phyloP scores from a whole-genome alignment of 2,329 filamentous ascomycete species.

The Verticillium tricorpus region DNA sequence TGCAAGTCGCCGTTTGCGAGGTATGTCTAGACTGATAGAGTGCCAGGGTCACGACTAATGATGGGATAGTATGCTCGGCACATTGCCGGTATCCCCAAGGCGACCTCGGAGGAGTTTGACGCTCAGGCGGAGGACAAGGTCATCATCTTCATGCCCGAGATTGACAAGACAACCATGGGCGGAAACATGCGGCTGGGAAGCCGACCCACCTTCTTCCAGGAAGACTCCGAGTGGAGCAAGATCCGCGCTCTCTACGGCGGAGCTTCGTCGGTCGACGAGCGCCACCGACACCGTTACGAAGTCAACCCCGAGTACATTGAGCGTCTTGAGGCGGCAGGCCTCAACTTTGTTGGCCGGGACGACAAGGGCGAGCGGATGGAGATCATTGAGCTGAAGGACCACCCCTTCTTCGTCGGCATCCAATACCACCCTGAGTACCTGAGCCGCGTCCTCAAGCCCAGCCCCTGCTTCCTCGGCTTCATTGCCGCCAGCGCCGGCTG shows the following conservation, averaged over 20 bases:
- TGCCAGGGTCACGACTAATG: neutral
- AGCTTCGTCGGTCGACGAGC: constrained; percentile 56
- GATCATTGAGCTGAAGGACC: constrained; percentile 74
- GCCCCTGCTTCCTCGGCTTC: constrained; percentile 76
- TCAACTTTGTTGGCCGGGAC: constrained; percentile 77
- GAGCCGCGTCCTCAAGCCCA: constrained; percentile 68
- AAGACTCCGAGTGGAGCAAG: constrained; percentile 71
- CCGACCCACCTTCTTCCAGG: constrained; percentile 70
- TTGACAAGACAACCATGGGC: constrained; percentile 48
- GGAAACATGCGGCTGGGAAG: constrained; percentile 84
- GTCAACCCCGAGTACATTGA: constrained; percentile 78
- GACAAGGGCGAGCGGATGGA: constrained; percentile 77
- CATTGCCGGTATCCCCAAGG: constrained; percentile 58
- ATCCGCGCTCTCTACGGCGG: constrained; percentile 70
- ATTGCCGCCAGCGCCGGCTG: constrained; percentile 72
- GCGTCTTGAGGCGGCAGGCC: constrained; percentile 60
- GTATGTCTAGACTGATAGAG: neutral
- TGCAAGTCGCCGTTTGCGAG: constrained; percentile 91
- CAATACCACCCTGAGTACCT: constrained; percentile 90
- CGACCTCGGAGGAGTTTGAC: constrained; percentile 52
- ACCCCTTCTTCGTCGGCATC: constrained; percentile 75
- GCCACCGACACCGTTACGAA: constrained; percentile 87
- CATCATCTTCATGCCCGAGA: constrained; percentile 90
- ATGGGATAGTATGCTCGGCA: constrained; percentile 62
- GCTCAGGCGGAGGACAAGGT: constrained; percentile 59